Evolutionary conservation across 2,329 filamentous ascomycete species (phyloP).

Genomic region (Phaeomoniella chlamydospora): DNA sequence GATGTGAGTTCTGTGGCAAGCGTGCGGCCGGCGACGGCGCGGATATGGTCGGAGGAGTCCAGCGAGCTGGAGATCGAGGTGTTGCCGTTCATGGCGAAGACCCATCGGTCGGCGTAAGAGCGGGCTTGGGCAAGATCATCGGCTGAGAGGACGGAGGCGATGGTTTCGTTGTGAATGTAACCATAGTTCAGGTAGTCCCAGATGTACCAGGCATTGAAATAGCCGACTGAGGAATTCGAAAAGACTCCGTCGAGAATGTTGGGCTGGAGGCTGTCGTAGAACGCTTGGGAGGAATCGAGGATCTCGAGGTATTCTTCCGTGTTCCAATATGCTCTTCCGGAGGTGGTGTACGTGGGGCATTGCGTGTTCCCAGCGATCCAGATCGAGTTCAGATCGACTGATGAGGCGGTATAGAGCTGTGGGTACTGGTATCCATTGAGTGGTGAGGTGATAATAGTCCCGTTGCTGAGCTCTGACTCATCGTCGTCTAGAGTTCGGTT

Average conservation of each 20-base stretch:
- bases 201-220: constrained; percentile 37
- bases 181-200: constrained; percentile 43
- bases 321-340: constrained; percentile 24
- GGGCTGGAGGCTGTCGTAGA: constrained; percentile 32
- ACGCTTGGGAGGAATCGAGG: constrained; percentile 18
- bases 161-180: constrained; percentile 33
- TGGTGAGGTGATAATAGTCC: constrained; percentile 29
- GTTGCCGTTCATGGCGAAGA: constrained; percentile 28
- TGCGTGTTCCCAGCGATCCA: constrained; percentile 32
- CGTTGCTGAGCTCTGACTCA: constrained; percentile 33
- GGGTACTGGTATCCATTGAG: constrained; percentile 45
- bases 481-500: constrained; percentile 18
- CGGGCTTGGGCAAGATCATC: constrained; percentile 21
- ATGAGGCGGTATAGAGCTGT: constrained; percentile 27
- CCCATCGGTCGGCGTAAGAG: constrained; percentile 36
- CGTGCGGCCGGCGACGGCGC: constrained; percentile 27
- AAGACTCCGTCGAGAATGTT: constrained; percentile 28
- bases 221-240: constrained; percentile 24
- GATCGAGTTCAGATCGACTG: constrained; percentile 34
- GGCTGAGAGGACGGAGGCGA: constrained; percentile 15
- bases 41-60: constrained; percentile 14
- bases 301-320: constrained; percentile 26
- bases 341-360: constrained; percentile 23
- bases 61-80: constrained; percentile 6
- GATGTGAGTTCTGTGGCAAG: constrained; percentile 22